Evolutionary conservation across 257 asterid species (phyloP), one percentile per base, ranked within the genome.

Genomic region (Cinchona pubescens): DNA sequence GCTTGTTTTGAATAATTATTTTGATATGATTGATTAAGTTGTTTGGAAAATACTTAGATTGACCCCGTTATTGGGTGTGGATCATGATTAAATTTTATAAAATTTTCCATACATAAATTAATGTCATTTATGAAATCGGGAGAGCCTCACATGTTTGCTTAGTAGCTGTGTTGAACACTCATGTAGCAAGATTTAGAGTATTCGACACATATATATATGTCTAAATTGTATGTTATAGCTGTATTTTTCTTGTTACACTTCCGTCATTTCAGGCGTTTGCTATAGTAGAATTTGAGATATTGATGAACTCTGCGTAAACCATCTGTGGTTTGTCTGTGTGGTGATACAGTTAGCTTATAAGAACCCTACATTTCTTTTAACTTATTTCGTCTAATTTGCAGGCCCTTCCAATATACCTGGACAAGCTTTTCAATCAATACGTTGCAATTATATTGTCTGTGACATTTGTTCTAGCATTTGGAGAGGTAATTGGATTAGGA

Each of bases 351-450:
- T 46, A 27, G 48, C 27, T 51, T 78, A 62, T 49, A 10, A 42
- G 37, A 66, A 73, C 23, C 18, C 51, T 60, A 8, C 7, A 46
- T 35, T 32, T 23, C 60, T 45, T 77, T 69, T 72, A 64, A 25
- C 51, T 23, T 71, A 30, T 27, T 65, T 84, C 76, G 45, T 46
- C 32, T 75, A 43, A 78, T 85, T 69, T 87, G 86, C 92, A 95
- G 99, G 99, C 99, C 62, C 97, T 95, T 76, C 99, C 97, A 4
- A 78, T 95, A 79, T 95, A 95, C 84, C 88, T 95, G 83, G 99
- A 95, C 82, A 92, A 88, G 79, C 67, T 95, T 69, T 95, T 95
- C 88, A 95, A 92, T 80, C 98, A 91, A 73, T 92, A 88, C 83
- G 85, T 95, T 81, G 99, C 99, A 70, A 95, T 95, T 79, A 84